Base-by-base conservation (phyloP, 495 filamentous ascomycete genomes). In the Trichoderma parareesei region DNA sequence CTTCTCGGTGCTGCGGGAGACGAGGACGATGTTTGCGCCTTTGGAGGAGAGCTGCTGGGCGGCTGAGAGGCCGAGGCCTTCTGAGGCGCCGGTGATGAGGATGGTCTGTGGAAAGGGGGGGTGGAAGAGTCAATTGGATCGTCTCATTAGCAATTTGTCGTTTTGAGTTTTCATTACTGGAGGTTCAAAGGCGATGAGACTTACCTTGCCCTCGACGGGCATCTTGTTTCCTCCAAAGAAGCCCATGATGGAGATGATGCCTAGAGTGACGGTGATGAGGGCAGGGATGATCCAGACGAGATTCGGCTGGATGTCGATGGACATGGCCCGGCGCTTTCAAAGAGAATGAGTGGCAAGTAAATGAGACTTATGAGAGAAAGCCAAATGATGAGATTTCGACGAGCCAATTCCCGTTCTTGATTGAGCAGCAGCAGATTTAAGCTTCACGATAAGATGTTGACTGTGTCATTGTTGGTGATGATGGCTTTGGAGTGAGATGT, bases 21-120 rank as follows among this genome's bases (percentile, higher is more conserved):
- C 88, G 64, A 98, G 85, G 66, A 93, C 84, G 16, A 98, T 74
- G 72, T 91, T 88, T 61, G 95, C 95, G 67, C 94, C 94, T 79
- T 91, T 94, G 63, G 78, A 74, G 5, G 94, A 84, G 20, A 98
- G 83, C 64, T 90, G 82, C 27, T 82, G 79, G 4, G 87, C 93
- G 18, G 88, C 84, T 65, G 82, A 84, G 70, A 82, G 84, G 67
- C 94, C 94, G 89, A 97, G 90, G 61, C 94, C 94, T 72, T 96
- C 89, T 1, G 95, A 98, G 63, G 87, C 93, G 46, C 94, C 94
- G 13, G 94, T 98, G 63, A 98, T 79, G 33, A 98, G 76, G 65
- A 94, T 83, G 5, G 90, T 94, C 91, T 93, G 65, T 27, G 27
- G 27, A 27, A 27, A 2, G 1, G 27, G 27, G 27, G 27, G 27